phyloP scores from a whole-genome alignment of 2,329 filamentous ascomycete genomes.

The Coleophoma eucalyptorum region DNA sequence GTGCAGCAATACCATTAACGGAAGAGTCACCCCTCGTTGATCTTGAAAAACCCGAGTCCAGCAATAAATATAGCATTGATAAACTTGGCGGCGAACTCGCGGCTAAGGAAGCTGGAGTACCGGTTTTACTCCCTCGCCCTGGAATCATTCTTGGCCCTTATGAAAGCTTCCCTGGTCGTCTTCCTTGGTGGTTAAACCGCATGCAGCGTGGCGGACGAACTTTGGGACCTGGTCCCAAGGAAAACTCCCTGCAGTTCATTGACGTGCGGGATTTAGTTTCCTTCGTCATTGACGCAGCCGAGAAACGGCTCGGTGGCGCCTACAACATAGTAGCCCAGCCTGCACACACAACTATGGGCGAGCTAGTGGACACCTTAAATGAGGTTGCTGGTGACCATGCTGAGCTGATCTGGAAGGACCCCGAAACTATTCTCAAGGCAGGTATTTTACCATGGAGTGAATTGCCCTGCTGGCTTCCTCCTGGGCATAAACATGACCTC shows the following conservation, averaged over 20 bases:
- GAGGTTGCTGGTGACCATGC: not conserved
- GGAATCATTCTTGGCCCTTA: not conserved
- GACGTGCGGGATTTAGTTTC: not conserved
- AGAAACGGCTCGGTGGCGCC: not conserved
- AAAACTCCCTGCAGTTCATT: slow-evolving; percentile 1
- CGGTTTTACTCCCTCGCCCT: not conserved
- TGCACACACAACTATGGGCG: not conserved
- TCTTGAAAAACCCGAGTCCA: not conserved
- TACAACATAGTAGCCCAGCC: not conserved
- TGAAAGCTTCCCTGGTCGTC: not conserved
- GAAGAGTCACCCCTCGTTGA: not conserved
- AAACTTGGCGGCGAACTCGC: not conserved
- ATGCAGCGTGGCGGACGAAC: slow-evolving; percentile 4
- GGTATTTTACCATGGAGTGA: not conserved
- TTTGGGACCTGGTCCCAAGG: slow-evolving; percentile 4
- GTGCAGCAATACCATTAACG: not conserved
- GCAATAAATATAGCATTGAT: not conserved
- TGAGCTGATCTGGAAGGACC: not conserved
- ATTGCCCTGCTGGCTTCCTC: not conserved
- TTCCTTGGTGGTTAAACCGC: slow-evolving; percentile 8
- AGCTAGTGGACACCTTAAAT: not conserved
- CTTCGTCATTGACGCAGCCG: not conserved
- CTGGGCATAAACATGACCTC: not conserved
- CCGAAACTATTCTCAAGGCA: not conserved
- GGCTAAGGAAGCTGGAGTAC: not conserved